A percentile compares a stretch with the other conserved stretches of the same genome.
phyloP scores from a whole-genome alignment of 257 asterid genomes.

The Nicotiana tabacum region DNA sequence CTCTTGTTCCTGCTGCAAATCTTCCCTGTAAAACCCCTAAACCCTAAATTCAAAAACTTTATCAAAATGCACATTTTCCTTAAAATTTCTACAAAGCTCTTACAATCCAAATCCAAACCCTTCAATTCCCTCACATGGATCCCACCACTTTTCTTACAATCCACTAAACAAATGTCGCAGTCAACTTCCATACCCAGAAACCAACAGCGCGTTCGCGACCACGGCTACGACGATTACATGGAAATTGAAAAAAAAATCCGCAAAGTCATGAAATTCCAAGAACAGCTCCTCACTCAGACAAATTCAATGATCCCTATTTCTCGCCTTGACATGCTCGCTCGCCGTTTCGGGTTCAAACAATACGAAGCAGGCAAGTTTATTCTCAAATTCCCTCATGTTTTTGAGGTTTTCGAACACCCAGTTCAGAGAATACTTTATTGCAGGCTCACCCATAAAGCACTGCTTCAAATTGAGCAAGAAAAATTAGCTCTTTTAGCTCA shows the following conservation, averaged over 20 bases:
- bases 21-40: background rate
- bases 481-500: conserved; percentile 56
- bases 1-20: background rate
- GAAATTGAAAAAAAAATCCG: conserved; percentile 79
- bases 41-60: background rate
- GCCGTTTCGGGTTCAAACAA: conserved; percentile 68
- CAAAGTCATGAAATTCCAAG: conserved; percentile 64
- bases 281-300: conserved; percentile 59
- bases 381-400: conserved; percentile 77
- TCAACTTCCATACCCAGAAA: conserved; percentile 78
- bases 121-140: background rate
- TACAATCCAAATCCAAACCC: conserved; percentile 1
- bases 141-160: background rate
- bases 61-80: conserved; percentile 18
- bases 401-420: conserved; percentile 89
- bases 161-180: conserved; percentile 51
- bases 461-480: conserved; percentile 61
- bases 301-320: conserved; percentile 54
- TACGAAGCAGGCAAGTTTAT: conserved; percentile 67
- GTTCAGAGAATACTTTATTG: conserved; percentile 79
- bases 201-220: conserved; percentile 75
- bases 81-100: conserved; percentile 4
- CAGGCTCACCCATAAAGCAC: conserved; percentile 53
- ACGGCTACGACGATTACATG: conserved; percentile 76
- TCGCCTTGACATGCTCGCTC: conserved; percentile 54